phyloP scores from a whole-genome alignment of 805 yeast genomes.

The Candida nonsorbophila region DNA sequence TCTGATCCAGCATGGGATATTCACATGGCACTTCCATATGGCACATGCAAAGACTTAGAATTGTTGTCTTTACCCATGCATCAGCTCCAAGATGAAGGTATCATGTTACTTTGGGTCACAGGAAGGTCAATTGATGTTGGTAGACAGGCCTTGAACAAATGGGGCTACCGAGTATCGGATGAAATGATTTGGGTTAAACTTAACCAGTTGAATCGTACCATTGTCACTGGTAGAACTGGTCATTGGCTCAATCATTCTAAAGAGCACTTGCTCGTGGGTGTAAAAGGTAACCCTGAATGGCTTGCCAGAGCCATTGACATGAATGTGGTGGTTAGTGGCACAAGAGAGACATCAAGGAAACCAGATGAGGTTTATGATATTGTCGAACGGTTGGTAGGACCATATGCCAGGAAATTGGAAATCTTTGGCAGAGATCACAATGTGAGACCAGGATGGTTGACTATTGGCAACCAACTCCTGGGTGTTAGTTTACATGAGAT shows the following conservation, averaged over 20 bases:
- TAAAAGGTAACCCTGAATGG: slow-evolving; percentile 80
- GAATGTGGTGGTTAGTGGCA: slow-evolving; percentile 73
- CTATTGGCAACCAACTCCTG: slow-evolving; percentile 73
- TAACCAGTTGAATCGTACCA: slow-evolving; percentile 81
- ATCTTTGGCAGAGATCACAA: slow-evolving; percentile 87
- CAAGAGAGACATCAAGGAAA: slow-evolving; percentile 85
- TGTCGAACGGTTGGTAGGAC: slow-evolving; percentile 79
- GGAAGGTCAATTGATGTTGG: slow-evolving; percentile 92
- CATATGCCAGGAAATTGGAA: slow-evolving; percentile 72
- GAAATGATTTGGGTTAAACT: slow-evolving; percentile 90
- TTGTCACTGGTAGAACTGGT: slow-evolving; percentile 94
- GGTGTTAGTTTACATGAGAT: slow-evolving; percentile 55
- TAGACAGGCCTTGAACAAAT: slow-evolving; percentile 61
- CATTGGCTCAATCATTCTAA: slow-evolving; percentile 96
- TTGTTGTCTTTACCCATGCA: slow-evolving; percentile 61
- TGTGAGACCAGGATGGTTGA: slow-evolving; percentile 85
- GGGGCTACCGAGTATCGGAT: slow-evolving; percentile 80
- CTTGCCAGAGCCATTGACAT: slow-evolving; percentile 59
- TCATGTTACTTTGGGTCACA: slow-evolving; percentile 87
- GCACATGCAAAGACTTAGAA: slow-evolving; percentile 74
- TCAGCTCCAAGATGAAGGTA: slow-evolving; percentile 75
- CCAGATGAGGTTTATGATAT: slow-evolving; percentile 88
- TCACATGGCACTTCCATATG: slow-evolving; percentile 80
- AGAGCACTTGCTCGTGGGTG: slow-evolving; percentile 82
- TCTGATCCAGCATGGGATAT: slow-evolving; percentile 98